These are phyloP conservation scores for Lathyrus aphaca DNA, from an alignment of 306 rosid species.

Conservation along the genomic window DNA sequence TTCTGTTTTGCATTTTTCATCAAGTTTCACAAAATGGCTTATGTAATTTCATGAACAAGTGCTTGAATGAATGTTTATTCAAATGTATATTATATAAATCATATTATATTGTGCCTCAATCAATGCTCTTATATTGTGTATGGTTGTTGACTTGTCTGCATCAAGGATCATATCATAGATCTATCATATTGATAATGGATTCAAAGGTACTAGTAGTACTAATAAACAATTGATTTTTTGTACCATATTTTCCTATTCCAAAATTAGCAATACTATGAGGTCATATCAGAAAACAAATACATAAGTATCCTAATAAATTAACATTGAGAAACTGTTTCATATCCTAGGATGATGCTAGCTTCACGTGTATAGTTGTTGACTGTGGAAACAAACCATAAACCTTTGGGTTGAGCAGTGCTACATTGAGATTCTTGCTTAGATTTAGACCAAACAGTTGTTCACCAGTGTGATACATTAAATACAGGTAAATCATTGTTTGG, in stretches of 20 bases:
- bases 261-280: neutral
- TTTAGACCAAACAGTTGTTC: neutral
- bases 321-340: neutral
- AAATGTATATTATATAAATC: slow-evolving; percentile 36
- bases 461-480: neutral
- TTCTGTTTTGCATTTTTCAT: slow-evolving; percentile 39
- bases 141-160: slow-evolving; percentile 6
- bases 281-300: neutral
- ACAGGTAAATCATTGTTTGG: neutral
- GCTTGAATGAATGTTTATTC: slow-evolving; percentile 40
- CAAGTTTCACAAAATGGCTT: slow-evolving; percentile 33
- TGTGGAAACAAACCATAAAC: neutral
- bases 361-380: neutral
- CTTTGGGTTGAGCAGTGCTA: neutral
- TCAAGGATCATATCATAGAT: slow-evolving; percentile 5
- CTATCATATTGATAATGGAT: neutral
- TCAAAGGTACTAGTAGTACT: neutral
- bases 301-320: neutral
- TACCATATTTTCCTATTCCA: neutral
- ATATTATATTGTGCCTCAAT: slow-evolving; percentile 25
- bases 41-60: slow-evolving; percentile 36
- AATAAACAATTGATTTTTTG: neutral
- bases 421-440: neutral
- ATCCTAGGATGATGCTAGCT: neutral
- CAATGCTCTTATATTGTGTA: neutral